phyloP scores from a whole-genome alignment of 768 basidiomycete genomes.

The Rubroboletus satanas region DNA sequence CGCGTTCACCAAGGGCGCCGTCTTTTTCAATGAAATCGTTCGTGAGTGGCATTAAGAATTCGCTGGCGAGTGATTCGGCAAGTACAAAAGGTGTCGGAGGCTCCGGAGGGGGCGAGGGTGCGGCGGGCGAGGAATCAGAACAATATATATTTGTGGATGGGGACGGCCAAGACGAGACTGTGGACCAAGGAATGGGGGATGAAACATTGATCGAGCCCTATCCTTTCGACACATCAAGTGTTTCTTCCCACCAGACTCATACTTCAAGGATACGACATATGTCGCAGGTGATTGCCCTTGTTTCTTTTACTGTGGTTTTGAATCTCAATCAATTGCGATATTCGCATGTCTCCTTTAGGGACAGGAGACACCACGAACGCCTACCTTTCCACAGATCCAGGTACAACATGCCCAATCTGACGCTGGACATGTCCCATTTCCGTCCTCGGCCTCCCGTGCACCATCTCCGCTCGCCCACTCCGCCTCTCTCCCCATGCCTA shows the following conservation, averaged over 20 bases:
- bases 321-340: background rate
- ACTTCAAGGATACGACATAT: background rate
- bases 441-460: constrained; percentile 7
- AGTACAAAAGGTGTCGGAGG: constrained; percentile 1
- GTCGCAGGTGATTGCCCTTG: constrained; percentile 14
- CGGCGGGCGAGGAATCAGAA: constrained; percentile 14
- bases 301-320: background rate
- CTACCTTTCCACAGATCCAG: constrained; percentile 23
- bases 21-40: constrained; percentile 24
- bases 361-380: constrained; percentile 17
- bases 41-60: constrained; percentile 19
- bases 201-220: constrained; percentile 22
- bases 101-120: background rate
- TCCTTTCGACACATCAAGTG: constrained; percentile 20
- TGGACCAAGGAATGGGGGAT: constrained; percentile 10
- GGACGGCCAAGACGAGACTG: constrained; percentile 2
- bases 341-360: constrained; percentile 4
- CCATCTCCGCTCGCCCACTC: constrained; percentile 28
- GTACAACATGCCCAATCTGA: constrained; percentile 23
- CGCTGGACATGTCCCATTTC: constrained; percentile 3
- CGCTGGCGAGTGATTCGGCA: constrained; percentile 14
- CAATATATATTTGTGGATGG: constrained; percentile 29
- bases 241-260: constrained; percentile 20
- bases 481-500: constrained; percentile 16
- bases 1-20: constrained; percentile 16